Base-by-base conservation (phyloP, 768 basidiomycete genomes). In the Pseudohyphozyma bogoriensis region DNA sequence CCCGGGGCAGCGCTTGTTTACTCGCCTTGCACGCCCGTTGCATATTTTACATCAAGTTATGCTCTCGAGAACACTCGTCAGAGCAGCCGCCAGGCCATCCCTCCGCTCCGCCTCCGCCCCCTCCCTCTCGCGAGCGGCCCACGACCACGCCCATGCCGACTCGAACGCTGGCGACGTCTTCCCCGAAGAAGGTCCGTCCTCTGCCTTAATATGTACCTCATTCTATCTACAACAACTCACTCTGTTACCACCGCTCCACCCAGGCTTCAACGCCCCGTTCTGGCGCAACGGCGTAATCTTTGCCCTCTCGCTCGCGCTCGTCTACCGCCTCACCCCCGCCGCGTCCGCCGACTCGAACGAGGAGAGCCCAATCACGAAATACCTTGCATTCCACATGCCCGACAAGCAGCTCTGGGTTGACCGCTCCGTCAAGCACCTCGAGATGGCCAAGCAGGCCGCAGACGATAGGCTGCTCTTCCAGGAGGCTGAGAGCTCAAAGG, bases 381-480 rank as follows among this genome's bases (percentile, higher is more conserved):
- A 70, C 63, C 51, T 76, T 46, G 71, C 71, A 16, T 46, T 68
- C 40, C 66, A 71, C 55, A 72, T 70, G 20, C 73, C 75, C 2
- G 58, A 67, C 24, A 69, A 70, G 1, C 64, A 71, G 32, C 60
- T 71, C n/a, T 74, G 70, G 71, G 70, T 64, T 47, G 67, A 69
- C 59, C 63, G 74, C 67, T 74, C 73, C 63, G 73, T 73, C 46
- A 73, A 73, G 65, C 75, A 76, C 64, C 63, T 77, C 36, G 71
- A 75, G 58, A 52, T 73, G 47, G 67, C 70, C 22, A 68, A 72
- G 46, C 61, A 70, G 60, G 65, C 65, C 3, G 74, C 75, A 18
- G 75, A 73, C 57, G 72, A 74, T 45, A 70, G 72, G 62, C 61
- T 76, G 59, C 62, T 77, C 55, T 70, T 75, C 68, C 74, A 75